These are phyloP conservation scores for Tritrichomonas foetus DNA, from an alignment of 208 protist genomes.

Conservation along the genomic window DNA sequence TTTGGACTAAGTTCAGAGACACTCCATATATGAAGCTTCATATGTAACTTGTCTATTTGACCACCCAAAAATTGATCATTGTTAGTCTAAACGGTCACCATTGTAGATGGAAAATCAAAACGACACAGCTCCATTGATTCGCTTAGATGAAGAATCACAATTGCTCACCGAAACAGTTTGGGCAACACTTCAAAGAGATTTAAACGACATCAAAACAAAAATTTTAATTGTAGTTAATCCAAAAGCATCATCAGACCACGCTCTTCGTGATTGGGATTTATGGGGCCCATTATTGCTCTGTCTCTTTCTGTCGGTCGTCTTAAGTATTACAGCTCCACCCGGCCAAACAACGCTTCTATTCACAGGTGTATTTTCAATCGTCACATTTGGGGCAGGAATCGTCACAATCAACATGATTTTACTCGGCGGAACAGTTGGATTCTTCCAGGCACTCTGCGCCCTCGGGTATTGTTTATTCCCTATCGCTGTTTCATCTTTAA, in stretches of 20 bases:
- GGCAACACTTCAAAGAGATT: not conserved
- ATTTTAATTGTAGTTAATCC: constrained; percentile 6
- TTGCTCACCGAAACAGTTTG: constrained; percentile 23
- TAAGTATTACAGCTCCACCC: not conserved
- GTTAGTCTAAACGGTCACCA: too few species aligned
- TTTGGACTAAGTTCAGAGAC: too few species aligned
- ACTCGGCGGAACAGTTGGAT: not conserved
- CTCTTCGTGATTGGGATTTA: constrained; percentile 8
- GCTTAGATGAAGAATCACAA: not conserved
- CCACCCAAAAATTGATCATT: too few species aligned
- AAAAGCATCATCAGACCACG: not conserved
- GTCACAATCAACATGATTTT: constrained; percentile 25
- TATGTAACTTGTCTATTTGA: too few species aligned
- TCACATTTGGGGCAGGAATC: not conserved
- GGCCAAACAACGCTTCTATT: not conserved
- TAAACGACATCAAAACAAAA: constrained; percentile 5
- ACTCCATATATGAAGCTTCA: too few species aligned
- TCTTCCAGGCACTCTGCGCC: constrained; percentile 7
- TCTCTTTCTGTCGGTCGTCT: not conserved
- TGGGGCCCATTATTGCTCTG: constrained; percentile 8
- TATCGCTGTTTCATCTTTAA: not conserved
- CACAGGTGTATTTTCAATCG: not conserved
- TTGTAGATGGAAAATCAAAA: not conserved
- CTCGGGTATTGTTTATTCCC: constrained; percentile 35
- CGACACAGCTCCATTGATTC: not conserved